Evolutionary conservation across 805 yeast species (phyloP).

Genomic region (Hyphopichia homilentoma): DNA sequence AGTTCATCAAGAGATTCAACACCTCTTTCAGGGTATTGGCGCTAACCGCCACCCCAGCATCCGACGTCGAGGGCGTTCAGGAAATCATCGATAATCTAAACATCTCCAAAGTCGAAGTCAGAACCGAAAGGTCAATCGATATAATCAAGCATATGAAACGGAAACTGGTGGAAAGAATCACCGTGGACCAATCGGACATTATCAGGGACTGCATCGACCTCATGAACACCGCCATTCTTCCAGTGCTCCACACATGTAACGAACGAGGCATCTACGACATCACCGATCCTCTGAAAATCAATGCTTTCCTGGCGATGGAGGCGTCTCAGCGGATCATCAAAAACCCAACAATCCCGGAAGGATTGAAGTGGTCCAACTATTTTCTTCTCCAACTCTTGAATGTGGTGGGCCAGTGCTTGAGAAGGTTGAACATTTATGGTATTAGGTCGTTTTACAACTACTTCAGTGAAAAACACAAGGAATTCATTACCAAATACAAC

Average conservation of each 20-base stretch:
- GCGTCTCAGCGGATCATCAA: constrained; percentile 55
- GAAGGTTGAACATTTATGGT: constrained; percentile 78
- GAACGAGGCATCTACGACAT: constrained; percentile 60
- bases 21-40: constrained; percentile 71
- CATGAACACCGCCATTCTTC: constrained; percentile 62
- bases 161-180: constrained; percentile 57
- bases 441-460: constrained; percentile 69
- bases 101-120: constrained; percentile 75
- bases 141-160: constrained; percentile 73
- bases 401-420: constrained; percentile 67
- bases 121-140: constrained; percentile 84
- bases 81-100: constrained; percentile 68
- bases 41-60: constrained; percentile 93
- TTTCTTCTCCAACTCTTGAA: constrained; percentile 60
- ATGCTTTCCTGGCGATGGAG: constrained; percentile 68
- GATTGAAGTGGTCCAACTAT: constrained; percentile 69
- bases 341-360: constrained; percentile 58
- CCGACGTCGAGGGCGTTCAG: constrained; percentile 85
- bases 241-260: constrained; percentile 61
- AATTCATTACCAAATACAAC: constrained; percentile 55
- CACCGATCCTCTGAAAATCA: constrained; percentile 63
- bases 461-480: constrained; percentile 54
- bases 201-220: constrained; percentile 53
- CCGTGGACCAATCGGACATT: constrained; percentile 51
- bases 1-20: constrained; percentile 52